Base-by-base conservation (phyloP, 768 basidiomycete species). In the Suillus clintonianus region DNA sequence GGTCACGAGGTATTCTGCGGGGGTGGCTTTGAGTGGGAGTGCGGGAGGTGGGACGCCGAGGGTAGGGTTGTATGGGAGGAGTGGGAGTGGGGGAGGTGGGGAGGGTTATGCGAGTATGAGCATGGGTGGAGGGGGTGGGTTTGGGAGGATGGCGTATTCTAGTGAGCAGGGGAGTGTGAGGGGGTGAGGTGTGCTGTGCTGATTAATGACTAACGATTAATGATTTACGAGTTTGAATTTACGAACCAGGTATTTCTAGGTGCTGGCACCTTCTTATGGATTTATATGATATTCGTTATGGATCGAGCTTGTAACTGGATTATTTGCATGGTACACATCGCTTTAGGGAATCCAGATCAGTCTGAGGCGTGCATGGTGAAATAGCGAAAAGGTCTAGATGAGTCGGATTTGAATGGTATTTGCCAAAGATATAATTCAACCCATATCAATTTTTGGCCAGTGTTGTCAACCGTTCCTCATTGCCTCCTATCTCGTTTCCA, bases 121-220 rank as follows among this genome's bases (percentile, higher is more conserved):
- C 19, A 51, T 51, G 27, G 15, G 30, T 30, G 30, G 2, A 0
- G 30, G 48, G 14, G 13, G 27, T 30, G 50, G 50, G 19, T 53
- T 19, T 32, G 50, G 50, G 17, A 32, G 50, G 50, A 32, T 30
- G 50, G 30, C 9, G 10, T 53, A 53, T 19, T 5, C 11, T 19
- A 7, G 50, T 53, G 50, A 53, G 19, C 50, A 53, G 30, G 50
- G 50, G 19, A 53, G 50, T 53, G 51, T 53, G 51, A 53, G 51
- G 51, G 51, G 51, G 19, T 53, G 36, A 37, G 36, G 9, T 11
- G 32, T 7, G 32, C 32, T 32, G 32, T 3, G 3, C 4, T 32
- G 48, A 50, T 47, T 47, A 22, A 14, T 27, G 48, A 50, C 27
- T 27, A 15, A 9, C 15, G 48, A 24, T 48, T n/a, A 6, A 9